Percentiles rank a stretch among this genome's conserved stretches.
phyloP scores from a whole-genome alignment of 352 stramenopile species.

The Phytophthora cactorum region DNA sequence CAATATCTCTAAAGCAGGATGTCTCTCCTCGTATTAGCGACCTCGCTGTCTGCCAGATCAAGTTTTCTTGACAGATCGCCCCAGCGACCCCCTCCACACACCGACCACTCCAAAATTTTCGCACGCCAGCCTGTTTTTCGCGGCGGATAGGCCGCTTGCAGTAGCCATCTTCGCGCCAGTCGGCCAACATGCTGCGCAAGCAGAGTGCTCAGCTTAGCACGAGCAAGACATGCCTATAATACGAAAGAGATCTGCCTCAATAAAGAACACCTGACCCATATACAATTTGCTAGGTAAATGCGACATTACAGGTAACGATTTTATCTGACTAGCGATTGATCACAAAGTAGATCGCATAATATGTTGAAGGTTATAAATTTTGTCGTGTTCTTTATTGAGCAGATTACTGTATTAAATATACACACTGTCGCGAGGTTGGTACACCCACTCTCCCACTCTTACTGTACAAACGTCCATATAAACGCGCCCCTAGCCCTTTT shows the following conservation, averaged over 20 bases:
- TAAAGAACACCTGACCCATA: too few species aligned
- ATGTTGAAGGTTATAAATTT: too few species aligned
- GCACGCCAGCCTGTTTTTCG: constrained; percentile 33
- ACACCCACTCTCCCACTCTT: constrained; percentile 17
- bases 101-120: constrained; percentile 28
- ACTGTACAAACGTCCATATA: constrained; percentile 16
- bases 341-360: too few species aligned
- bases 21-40: too few species aligned
- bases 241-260: too few species aligned
- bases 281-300: too few species aligned
- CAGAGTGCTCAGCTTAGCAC: neutral
- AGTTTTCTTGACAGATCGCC: neutral
- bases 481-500: constrained; percentile 21
- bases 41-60: neutral
- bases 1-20: neutral
- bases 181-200: neutral
- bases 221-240: too few species aligned
- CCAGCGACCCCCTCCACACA: constrained; percentile 7
- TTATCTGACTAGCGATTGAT: too few species aligned
- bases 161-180: constrained; percentile 6
- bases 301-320: too few species aligned
- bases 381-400: too few species aligned
- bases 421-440: neutral
- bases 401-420: too few species aligned
- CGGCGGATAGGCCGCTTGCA: constrained; percentile 1